phyloP scores from a whole-genome alignment of 768 basidiomycete species.

The Rhizopogon vulgaris region DNA sequence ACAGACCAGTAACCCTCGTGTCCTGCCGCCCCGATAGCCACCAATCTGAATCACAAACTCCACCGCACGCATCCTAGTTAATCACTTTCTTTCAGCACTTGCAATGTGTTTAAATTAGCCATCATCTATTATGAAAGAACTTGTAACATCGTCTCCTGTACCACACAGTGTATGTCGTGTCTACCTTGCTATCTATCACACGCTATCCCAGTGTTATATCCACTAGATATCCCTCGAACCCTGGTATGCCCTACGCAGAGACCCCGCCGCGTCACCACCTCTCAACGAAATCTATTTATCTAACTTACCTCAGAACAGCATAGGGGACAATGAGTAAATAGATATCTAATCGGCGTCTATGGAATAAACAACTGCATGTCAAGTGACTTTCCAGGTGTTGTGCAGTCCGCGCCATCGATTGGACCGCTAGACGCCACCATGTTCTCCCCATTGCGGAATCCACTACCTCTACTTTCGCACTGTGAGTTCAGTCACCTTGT shows the following conservation, averaged over 20 bases:
- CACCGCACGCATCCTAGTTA: neutral
- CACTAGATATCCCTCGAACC: neutral
- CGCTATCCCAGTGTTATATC: neutral
- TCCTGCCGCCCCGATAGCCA: slow-evolving; percentile 15
- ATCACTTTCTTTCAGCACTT: neutral
- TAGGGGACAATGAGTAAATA: neutral
- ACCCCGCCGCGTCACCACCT: too few relatives aligned
- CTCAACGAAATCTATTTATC: neutral
- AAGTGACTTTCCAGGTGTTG: slow-evolving; percentile 54
- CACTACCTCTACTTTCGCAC: slow-evolving; percentile 22
- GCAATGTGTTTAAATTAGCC: neutral
- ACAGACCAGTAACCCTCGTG: slow-evolving; percentile 19
- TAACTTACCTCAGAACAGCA: neutral
- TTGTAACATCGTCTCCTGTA: neutral
- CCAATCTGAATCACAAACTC: too few relatives aligned
- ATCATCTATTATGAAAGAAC: neutral
- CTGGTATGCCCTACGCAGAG: neutral
- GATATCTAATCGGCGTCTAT: neutral
- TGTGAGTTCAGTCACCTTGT: slow-evolving; percentile 30
- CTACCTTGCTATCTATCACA: neutral
- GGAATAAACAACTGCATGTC: neutral
- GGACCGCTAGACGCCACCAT: slow-evolving; percentile 33
- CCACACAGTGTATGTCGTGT: neutral
- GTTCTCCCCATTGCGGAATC: slow-evolving; percentile 13
- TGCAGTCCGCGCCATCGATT: slow-evolving; percentile 60